These are phyloP conservation scores for Vitis rotundifolia DNA, from an alignment of 164 flowering plant species.

Conservation along the genomic window DNA sequence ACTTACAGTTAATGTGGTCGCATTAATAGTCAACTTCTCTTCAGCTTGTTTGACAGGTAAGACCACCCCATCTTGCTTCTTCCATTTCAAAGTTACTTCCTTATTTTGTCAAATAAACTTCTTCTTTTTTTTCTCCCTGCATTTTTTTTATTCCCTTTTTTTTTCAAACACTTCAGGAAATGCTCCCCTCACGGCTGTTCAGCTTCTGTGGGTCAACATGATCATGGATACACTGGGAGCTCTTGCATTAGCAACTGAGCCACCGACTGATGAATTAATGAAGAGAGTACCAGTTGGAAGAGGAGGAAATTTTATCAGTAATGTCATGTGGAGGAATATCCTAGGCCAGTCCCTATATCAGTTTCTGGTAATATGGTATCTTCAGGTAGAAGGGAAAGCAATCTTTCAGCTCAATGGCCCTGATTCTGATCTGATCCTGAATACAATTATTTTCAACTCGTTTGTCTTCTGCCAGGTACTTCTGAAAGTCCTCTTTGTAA, in stretches of 20 bases:
- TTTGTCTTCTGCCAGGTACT: conserved; percentile 74
- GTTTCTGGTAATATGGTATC: conserved; percentile 51
- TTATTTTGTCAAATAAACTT: background rate
- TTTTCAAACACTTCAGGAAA: conserved; percentile 38
- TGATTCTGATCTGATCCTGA: conserved; percentile 41
- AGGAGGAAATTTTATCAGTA: conserved; percentile 56
- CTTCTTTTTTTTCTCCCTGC: background rate
- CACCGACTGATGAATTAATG: conserved; percentile 74
- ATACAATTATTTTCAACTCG: conserved; percentile 68
- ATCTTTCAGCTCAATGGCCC: conserved; percentile 46
- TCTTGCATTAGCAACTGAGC: conserved; percentile 86
- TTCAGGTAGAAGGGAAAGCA: conserved; percentile 50
- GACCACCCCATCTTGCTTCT: background rate
- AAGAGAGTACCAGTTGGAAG: conserved; percentile 67
- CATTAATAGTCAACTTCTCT: conserved; percentile 66
- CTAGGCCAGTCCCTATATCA: conserved; percentile 66
- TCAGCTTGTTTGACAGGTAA: conserved; percentile 78
- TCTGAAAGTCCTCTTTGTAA: too few relatives aligned
- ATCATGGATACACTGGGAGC: conserved; percentile 80
- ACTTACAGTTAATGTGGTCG: conserved; percentile 77
- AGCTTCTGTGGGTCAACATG: conserved; percentile 75
- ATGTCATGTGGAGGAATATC: conserved; percentile 73
- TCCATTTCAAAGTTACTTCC: background rate
- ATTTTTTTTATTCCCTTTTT: background rate
- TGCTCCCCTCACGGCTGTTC: conserved; percentile 79